Evolutionary conservation across 768 basidiomycete species (phyloP), one percentile per base, ranked within the genome.

Genomic region (Pleurotus eryngii): DNA sequence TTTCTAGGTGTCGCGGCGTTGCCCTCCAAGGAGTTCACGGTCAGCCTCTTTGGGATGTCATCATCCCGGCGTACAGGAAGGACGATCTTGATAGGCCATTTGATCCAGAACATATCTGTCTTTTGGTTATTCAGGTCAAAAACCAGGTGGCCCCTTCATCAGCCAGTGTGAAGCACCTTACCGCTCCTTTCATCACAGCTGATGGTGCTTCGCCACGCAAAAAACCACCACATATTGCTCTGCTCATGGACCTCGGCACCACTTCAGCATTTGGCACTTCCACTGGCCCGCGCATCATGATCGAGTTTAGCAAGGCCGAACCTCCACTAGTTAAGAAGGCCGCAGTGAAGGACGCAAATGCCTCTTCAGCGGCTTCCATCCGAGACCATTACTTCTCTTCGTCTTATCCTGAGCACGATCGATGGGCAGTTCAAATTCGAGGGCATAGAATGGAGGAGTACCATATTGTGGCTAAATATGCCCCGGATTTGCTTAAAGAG

Each of bases 161-260:
- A 49, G n/a, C 47, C 37, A 2, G 35, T 49, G 35, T 38, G 27
- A 17, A 37, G 27, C 18, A 18, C 27, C 47, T 57, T 37, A 57
- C 56, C 35, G 26, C 45, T 24, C 56, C 56, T 26, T 49, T 37
- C 20, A 49, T 22, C 46, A 12, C 17, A 27, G 18, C 8, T 18
- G 56, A 40, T 20, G 38, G 17, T 18, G 17, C 56, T 48, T 30
- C 46, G 2, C 12, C 30, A 57, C 8, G 30, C 9, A 35, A 35
- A 11, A 35, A 57, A 49, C 46, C 47, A 12, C 20, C 17, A n/a
- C 46, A 48, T 50, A 11, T 57, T 27, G 56, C 18, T 24, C 9
- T 57, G 20, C n/a, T 57, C 27, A 57, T 57, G 56, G 56, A 57
- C 38, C 46, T 57, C n/a, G 46, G 47, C 47, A 27, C 24, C 47